A percentile compares a stretch with the other conserved stretches of the same genome.
phyloP scores from a whole-genome alignment of 2,329 filamentous ascomycete genomes.

The Blastomyces silverae region DNA sequence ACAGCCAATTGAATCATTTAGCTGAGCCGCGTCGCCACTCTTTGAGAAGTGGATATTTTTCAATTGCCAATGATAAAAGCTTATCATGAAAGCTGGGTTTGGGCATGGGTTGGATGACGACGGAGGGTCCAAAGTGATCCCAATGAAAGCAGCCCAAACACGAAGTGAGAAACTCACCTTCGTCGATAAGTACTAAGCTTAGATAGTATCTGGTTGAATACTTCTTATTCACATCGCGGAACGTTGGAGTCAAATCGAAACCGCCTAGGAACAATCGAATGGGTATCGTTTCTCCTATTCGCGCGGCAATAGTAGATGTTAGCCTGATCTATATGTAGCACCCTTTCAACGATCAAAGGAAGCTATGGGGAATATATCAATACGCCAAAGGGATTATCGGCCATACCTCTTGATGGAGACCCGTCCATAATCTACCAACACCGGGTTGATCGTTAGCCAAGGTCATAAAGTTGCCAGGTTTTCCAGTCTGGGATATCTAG shows the following conservation, averaged over 20 bases:
- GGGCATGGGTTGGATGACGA: background rate
- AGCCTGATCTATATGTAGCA: constrained; percentile 3
- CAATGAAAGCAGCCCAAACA: background rate
- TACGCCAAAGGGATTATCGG: background rate
- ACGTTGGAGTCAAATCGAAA: constrained; percentile 95
- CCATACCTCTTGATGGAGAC: constrained; percentile 82
- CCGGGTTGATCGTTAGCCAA: background rate
- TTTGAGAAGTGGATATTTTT: background rate
- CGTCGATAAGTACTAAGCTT: constrained; percentile 89
- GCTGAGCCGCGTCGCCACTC: too few species aligned
- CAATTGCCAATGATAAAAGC: background rate
- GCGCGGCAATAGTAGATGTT: constrained; percentile 6
- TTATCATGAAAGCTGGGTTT: background rate
- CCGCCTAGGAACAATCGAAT: constrained; percentile 95
- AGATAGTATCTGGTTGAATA: constrained; percentile 98
- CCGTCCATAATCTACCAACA: constrained; percentile 84
- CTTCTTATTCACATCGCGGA: constrained; percentile 99
- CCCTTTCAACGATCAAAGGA: background rate
- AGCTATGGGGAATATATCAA: constrained; percentile 6
- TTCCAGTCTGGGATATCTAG: constrained; percentile 2
- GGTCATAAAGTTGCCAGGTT: background rate
- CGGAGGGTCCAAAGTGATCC: background rate
- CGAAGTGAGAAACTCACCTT: constrained; percentile 53
- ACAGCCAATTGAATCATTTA: background rate
- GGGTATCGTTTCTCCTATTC: constrained; percentile 74